A percentile compares a stretch with the other conserved stretches of the same genome.
phyloP scores from a whole-genome alignment of 192 early-diverging fungal genomes.

The Glomus cerebriforme region DNA sequence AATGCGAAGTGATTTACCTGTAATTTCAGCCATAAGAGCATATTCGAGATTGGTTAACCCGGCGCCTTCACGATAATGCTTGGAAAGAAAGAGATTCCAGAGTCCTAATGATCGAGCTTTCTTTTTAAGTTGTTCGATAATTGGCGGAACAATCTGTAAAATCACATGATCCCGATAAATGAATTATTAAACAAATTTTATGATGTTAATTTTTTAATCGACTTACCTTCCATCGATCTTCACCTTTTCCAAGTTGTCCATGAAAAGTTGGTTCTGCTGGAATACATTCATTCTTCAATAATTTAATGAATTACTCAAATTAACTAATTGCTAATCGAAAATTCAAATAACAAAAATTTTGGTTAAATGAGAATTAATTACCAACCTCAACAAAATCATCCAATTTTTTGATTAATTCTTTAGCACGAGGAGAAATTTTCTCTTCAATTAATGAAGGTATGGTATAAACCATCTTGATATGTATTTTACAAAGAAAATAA shows the following conservation, averaged over 20 bases:
- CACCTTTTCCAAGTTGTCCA: slow-evolving; percentile 69
- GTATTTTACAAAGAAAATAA: too few relatives aligned
- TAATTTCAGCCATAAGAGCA: slow-evolving; percentile 86
- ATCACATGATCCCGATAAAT: not conserved
- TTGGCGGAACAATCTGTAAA: slow-evolving; percentile 68
- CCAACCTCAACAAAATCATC: slow-evolving; percentile 63
- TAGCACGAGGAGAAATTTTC: slow-evolving; percentile 56
- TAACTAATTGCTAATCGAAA: not conserved
- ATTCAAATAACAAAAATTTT: not conserved
- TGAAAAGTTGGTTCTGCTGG: slow-evolving; percentile 83
- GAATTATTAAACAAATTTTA: not conserved
- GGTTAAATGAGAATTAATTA: not conserved
- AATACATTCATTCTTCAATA: slow-evolving; percentile 85
- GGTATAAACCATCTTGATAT: slow-evolving; percentile 20
- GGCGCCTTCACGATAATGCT: slow-evolving; percentile 78
- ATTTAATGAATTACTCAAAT: not conserved
- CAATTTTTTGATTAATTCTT: slow-evolving; percentile 56
- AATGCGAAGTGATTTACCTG: slow-evolving; percentile 75
- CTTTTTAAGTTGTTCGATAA: slow-evolving; percentile 87
- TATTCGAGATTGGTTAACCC: slow-evolving; percentile 96
- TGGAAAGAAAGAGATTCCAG: slow-evolving; percentile 94
- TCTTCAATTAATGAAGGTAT: slow-evolving; percentile 27
- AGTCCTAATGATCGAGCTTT: slow-evolving; percentile 86
- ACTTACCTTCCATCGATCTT: slow-evolving; percentile 81
- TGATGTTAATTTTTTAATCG: not conserved